phyloP scores from a whole-genome alignment of 2,329 filamentous ascomycete genomes.

The Nemania abortiva region DNA sequence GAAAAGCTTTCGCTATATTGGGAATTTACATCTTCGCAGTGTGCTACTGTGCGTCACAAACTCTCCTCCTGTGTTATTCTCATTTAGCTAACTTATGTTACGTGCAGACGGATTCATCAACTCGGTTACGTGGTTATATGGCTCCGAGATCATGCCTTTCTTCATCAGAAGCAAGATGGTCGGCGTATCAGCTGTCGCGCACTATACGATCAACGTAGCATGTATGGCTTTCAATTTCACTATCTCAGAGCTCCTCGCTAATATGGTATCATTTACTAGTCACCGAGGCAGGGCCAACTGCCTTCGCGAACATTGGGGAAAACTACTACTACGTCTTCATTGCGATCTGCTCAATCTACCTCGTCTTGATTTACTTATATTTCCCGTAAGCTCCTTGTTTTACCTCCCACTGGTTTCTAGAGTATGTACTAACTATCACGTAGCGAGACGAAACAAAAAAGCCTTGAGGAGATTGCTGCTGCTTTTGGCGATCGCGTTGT shows the following conservation, averaged over 20 bases:
- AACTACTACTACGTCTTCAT: conserved; percentile 73
- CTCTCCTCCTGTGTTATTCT: background rate
- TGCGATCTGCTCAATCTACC: conserved; percentile 63
- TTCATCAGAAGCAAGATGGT: conserved; percentile 66
- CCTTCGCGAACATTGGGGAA: conserved; percentile 67
- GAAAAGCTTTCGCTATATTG: conserved; percentile 70
- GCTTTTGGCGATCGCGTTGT: conserved; percentile 62
- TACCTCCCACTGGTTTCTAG: background rate
- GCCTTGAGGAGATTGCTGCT: conserved; percentile 62
- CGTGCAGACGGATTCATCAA: conserved; percentile 58
- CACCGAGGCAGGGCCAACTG: conserved; percentile 66
- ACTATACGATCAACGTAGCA: conserved; percentile 67
- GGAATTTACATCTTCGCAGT: conserved; percentile 70
- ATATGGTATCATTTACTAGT: conserved; percentile 41
- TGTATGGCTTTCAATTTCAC: conserved; percentile 31
- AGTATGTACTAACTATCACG: background rate
- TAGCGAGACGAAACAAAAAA: conserved; percentile 61
- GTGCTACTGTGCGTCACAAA: conserved; percentile 58
- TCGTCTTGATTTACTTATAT: conserved; percentile 64
- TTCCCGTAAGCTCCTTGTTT: conserved; percentile 56
- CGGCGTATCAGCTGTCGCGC: conserved; percentile 65
- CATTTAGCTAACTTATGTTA: background rate
- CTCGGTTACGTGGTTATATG: conserved; percentile 67
- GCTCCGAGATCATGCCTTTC: conserved; percentile 66
- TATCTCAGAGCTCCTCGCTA: background rate